Conservation (phyloP, 2,329 filamentous ascomycete species). For the Zasmidium angulare region DNA sequence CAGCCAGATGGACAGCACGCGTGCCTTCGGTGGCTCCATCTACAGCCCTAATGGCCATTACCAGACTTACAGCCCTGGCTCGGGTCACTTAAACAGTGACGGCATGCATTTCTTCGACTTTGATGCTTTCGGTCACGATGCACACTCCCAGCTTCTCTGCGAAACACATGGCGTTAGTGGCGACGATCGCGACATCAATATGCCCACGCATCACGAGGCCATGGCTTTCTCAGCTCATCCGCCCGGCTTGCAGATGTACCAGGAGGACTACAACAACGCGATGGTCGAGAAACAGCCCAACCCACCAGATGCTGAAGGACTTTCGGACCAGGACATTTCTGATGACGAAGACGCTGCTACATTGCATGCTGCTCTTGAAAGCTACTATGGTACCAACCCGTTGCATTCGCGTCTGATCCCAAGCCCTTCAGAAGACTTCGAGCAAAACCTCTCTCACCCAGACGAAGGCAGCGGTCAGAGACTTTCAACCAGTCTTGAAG, state of each 20-base stretch:
- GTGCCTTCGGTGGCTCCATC: too few species aligned
- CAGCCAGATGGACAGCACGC: too few species aligned
- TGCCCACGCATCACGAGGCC: background rate
- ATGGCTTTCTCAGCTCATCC: background rate
- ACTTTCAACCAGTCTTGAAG: background rate
- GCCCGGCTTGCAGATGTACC: background rate
- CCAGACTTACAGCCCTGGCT: background rate
- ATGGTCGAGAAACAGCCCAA: background rate
- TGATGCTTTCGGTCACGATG: background rate
- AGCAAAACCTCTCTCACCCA: constrained; percentile 9
- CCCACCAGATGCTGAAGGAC: background rate
- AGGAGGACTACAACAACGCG: background rate
- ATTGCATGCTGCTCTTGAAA: constrained; percentile 3
- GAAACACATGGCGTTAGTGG: background rate
- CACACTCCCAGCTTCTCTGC: background rate
- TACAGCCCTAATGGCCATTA: too few species aligned
- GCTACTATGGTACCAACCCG: constrained; percentile 9
- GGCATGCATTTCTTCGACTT: constrained; percentile 9
- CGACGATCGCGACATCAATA: background rate
- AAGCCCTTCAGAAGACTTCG: background rate
- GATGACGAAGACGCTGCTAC: constrained; percentile 1
- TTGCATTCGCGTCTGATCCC: constrained; percentile 2
- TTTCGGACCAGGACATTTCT: background rate
- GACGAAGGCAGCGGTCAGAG: background rate
- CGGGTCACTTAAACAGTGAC: background rate